These are phyloP conservation scores for Talaromyces thailandensis DNA, from an alignment of 495 filamentous ascomycete species.

Conservation along the genomic window DNA sequence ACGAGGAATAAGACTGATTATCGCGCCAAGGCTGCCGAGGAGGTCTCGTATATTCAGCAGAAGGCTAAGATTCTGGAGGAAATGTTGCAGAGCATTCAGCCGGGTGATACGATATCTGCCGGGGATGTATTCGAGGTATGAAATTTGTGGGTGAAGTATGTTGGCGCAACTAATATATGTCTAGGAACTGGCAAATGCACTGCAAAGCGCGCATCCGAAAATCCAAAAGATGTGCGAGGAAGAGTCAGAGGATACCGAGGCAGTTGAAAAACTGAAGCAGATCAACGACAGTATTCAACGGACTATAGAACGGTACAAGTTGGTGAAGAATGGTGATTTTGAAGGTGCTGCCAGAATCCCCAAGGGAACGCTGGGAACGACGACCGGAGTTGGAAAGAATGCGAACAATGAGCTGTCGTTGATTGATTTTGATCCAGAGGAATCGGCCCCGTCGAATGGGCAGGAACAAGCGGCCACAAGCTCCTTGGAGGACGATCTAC, in stretches of 20 bases:
- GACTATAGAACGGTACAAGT: slow-evolving; percentile 87
- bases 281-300: slow-evolving; percentile 98
- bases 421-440: slow-evolving; percentile 71
- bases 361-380: slow-evolving; percentile 68
- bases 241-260: slow-evolving; percentile 92
- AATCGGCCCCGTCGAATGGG: slow-evolving; percentile 35
- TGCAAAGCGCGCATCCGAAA: slow-evolving; percentile 93
- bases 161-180: slow-evolving; percentile 2
- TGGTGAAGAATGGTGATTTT: slow-evolving; percentile 88
- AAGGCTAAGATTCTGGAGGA: slow-evolving; percentile 91
- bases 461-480: slow-evolving; percentile 24
- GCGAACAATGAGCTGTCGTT: slow-evolving; percentile 81
- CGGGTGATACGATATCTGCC: slow-evolving; percentile 73
- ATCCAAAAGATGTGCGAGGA: slow-evolving; percentile 99
- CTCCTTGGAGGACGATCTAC: slow-evolving; percentile 54
- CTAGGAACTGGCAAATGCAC: slow-evolving; percentile 78
- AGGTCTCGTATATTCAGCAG: slow-evolving; percentile 82
- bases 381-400: slow-evolving; percentile 62
- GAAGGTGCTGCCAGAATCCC: slow-evolving; percentile 80
- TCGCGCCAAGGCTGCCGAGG: slow-evolving; percentile 91
- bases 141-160: not conserved
- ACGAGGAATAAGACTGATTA: slow-evolving; percentile 94
- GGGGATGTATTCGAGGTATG: slow-evolving; percentile 86
- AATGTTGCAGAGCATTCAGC: slow-evolving; percentile 74
- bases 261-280: slow-evolving; percentile 88